Evolutionary conservation across 1,284 basidiomycete species (phyloP), one percentile per base, ranked within the genome.

Genomic region (Puccinia brachypodii): DNA sequence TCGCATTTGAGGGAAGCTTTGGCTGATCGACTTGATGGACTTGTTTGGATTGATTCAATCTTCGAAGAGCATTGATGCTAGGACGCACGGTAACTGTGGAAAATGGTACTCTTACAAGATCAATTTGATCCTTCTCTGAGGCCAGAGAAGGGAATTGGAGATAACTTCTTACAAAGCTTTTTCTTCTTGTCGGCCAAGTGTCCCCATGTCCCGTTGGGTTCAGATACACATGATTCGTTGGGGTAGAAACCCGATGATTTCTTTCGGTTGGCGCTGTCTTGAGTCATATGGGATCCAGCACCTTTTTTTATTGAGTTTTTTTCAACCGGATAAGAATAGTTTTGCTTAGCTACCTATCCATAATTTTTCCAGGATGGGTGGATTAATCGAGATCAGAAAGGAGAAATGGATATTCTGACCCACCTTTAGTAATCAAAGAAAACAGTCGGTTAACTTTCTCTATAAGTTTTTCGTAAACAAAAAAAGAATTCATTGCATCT

Each of bases 1-100:
- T 72, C 14, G 68, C 25, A 47, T 50, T 44, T 8, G 68, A 71
- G 6, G 69, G 50, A 22, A 72, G 33, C 47, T 72, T 72, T 4
- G 50, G 69, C 19, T 72, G 69, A 47, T 72, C 69, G 4, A 72
- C 69, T 56, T 72, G 69, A 13, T 72, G 44, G 28, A 72, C 69
- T 38, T 50, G 69, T 56, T 72, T 72, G 16, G 69, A 53, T 8
- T 72, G 69, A 22, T 72, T 72, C 4, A 72, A 72, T 25, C 69
- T 42, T 3, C 69, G 44, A 50, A 72, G 69, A n/a, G 44, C 69
- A 22, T 19, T 72, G 33, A 72, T 72, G 47, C 69, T 47, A 22
- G 69, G 69, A 3, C 69, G 69, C 28, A 72, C 69, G 31, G 69
- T 53, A 22, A 72, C 47, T 72, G 31, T 3, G 42, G 28, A 50